Percentiles rank a stretch among this genome's conserved stretches.
phyloP scores from a whole-genome alignment of 1,284 basidiomycete species.

The Boletellus sp. region DNA sequence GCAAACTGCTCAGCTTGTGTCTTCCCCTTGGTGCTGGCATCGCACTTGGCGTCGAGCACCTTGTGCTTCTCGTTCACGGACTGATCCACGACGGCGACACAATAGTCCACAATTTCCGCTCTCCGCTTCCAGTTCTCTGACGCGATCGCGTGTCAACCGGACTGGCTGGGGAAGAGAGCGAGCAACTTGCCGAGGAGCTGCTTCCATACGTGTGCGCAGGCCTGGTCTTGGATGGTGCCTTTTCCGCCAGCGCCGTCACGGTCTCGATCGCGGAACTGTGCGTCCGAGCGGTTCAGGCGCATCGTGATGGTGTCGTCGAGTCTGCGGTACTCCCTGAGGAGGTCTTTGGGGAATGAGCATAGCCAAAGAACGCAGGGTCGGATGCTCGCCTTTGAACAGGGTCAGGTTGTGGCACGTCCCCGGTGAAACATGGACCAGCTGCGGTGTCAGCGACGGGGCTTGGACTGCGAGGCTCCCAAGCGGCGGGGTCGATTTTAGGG shows the following conservation, averaged over 20 bases:
- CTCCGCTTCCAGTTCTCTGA: constrained; percentile 82
- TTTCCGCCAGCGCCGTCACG: constrained; percentile 40
- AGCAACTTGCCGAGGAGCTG: constrained; percentile 68
- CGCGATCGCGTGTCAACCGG: constrained; percentile 15
- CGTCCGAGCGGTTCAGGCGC: constrained; percentile 79
- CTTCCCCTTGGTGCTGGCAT: constrained; percentile 46
- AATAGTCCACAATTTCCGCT: constrained; percentile 77
- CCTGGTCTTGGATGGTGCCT: constrained; percentile 61
- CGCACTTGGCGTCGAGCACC: constrained; percentile 42
- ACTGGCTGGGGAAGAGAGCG: constrained; percentile 10
- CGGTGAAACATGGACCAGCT: constrained; percentile 61
- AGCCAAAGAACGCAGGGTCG: constrained; percentile 4
- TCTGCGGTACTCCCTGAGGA: constrained; percentile 81
- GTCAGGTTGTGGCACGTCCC: constrained; percentile 77
- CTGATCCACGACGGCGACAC: constrained; percentile 67
- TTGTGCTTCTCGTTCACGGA: constrained; percentile 59
- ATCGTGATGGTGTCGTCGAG: constrained; percentile 83
- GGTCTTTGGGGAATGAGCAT: constrained; percentile 48
- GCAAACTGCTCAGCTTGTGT: constrained; percentile 58
- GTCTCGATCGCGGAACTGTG: constrained; percentile 74
- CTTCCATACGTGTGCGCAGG: constrained; percentile 77
- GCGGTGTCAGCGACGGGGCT: constrained; percentile 54
- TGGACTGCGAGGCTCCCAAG: constrained; percentile 70
- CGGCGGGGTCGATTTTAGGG: constrained; percentile 44
- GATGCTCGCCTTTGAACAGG: constrained; percentile 68